phyloP scores from a whole-genome alignment of 495 filamentous ascomycete species.

The Barbatosphaeria neglecta region DNA sequence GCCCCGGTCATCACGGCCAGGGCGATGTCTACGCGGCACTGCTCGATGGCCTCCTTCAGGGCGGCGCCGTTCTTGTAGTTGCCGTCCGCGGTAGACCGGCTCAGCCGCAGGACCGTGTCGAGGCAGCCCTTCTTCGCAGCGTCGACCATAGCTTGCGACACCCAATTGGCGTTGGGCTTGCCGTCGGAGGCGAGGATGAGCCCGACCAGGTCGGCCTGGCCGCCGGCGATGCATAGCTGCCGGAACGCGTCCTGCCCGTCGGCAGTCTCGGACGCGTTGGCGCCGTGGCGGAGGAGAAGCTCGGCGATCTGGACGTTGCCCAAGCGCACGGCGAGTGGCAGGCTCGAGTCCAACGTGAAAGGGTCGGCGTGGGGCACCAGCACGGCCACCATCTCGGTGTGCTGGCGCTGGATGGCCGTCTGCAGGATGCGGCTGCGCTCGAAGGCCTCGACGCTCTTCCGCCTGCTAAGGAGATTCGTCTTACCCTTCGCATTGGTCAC shows the following conservation, averaged over 20 bases:
- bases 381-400: slow-evolving; percentile 36
- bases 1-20: slow-evolving; percentile 32
- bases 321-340: slow-evolving; percentile 28
- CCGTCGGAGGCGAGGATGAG: slow-evolving; percentile 33
- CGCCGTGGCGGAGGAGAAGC: slow-evolving; percentile 29
- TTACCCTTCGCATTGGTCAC: slow-evolving; percentile 24
- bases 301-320: slow-evolving; percentile 21
- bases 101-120: slow-evolving; percentile 30
- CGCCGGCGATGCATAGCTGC: slow-evolving; percentile 25
- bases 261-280: slow-evolving; percentile 20
- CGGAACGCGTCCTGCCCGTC: slow-evolving; percentile 34
- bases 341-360: slow-evolving; percentile 22
- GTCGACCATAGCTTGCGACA: slow-evolving; percentile 32
- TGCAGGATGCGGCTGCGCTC: slow-evolving; percentile 31
- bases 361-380: slow-evolving; percentile 30
- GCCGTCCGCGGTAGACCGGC: slow-evolving; percentile 30
- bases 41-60: slow-evolving; percentile 26
- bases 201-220: slow-evolving; percentile 24
- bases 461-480: slow-evolving; percentile 26
- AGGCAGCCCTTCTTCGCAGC: slow-evolving; percentile 30
- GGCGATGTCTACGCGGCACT: slow-evolving; percentile 29
- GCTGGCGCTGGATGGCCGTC: slow-evolving; percentile 31
- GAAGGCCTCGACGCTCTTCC: slow-evolving; percentile 29
- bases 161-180: slow-evolving; percentile 16
- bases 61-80: slow-evolving; percentile 31